A percentile compares a stretch with the other conserved stretches of the same genome.
Conservation (phyloP, 768 basidiomycete genomes). For the Sarcomyxa edulis region DNA sequence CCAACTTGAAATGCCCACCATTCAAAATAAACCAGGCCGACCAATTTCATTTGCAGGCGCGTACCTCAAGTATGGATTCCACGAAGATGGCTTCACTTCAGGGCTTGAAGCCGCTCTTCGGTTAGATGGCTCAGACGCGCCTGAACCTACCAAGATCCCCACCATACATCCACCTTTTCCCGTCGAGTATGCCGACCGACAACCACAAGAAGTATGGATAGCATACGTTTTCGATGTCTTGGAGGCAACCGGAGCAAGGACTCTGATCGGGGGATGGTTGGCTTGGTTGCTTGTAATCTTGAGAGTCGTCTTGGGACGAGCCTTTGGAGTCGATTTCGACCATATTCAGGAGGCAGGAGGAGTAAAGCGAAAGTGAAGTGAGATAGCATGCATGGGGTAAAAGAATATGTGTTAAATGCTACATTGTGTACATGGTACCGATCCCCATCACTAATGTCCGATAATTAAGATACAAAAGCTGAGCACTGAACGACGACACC, state of each 20-base stretch:
- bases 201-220: constrained; percentile 13
- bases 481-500: too few relatives aligned
- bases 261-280: constrained; percentile 22
- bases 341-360: too few relatives aligned
- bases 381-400: too few relatives aligned
- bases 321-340: too few relatives aligned
- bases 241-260: constrained; percentile 28
- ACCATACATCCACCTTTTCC: constrained; percentile 35
- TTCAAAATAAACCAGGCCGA: constrained; percentile 58
- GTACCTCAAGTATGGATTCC: constrained; percentile 75
- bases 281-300: constrained; percentile 12
- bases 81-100: constrained; percentile 71
- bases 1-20: constrained; percentile 45
- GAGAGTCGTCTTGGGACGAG: too few relatives aligned
- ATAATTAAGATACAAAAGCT: too few relatives aligned
- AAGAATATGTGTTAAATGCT: too few relatives aligned
- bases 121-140: not conserved
- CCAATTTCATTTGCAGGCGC: constrained; percentile 69
- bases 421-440: too few relatives aligned
- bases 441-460: too few relatives aligned
- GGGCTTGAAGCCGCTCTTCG: constrained; percentile 31
- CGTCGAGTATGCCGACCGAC: constrained; percentile 32
- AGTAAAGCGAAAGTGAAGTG: too few relatives aligned
- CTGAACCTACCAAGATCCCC: constrained; percentile 9
- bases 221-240: constrained; percentile 33